A percentile compares a stretch with the other conserved stretches of the same genome.
Conservation (phyloP, 352 stramenopile species). For the Phytophthora quininea region DNA sequence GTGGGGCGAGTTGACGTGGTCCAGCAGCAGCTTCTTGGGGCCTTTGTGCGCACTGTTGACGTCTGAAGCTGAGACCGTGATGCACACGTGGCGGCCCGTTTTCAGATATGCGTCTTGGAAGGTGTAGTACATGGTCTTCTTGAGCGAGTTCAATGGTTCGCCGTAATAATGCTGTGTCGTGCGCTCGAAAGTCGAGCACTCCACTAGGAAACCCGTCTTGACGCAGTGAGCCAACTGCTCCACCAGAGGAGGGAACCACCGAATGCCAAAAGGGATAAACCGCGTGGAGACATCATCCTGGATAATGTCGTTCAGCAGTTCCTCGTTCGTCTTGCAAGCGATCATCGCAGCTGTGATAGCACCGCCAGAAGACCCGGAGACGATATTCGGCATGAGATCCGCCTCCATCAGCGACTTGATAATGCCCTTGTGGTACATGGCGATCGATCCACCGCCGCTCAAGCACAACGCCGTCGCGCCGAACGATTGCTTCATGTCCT, state of each 20-base stretch:
- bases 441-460: constrained; percentile 89
- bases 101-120: constrained; percentile 95
- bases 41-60: constrained; percentile 84
- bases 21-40: constrained; percentile 87
- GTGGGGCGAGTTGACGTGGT: constrained; percentile 94
- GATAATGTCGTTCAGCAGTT: constrained; percentile 75
- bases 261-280: constrained; percentile 62
- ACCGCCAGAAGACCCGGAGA: constrained; percentile 93
- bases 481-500: constrained; percentile 79
- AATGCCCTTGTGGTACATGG: constrained; percentile 97
- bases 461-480: constrained; percentile 93
- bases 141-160: constrained; percentile 50
- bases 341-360: constrained; percentile 89
- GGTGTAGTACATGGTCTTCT: constrained; percentile 81
- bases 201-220: constrained; percentile 90
- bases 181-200: constrained; percentile 77
- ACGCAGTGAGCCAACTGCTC: constrained; percentile 91
- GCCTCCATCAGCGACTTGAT: constrained; percentile 90
- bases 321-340: constrained; percentile 88
- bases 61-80: constrained; percentile 92
- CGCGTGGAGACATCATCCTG: constrained; percentile 63
- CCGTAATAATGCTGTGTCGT: constrained; percentile 94
- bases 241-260: constrained; percentile 83
- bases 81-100: constrained; percentile 93
- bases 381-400: constrained; percentile 91